Percentiles rank a stretch among this genome's conserved stretches.
Conservation (phyloP, 768 basidiomycete species). For the Rhodosporidiobolus odoratus region DNA sequence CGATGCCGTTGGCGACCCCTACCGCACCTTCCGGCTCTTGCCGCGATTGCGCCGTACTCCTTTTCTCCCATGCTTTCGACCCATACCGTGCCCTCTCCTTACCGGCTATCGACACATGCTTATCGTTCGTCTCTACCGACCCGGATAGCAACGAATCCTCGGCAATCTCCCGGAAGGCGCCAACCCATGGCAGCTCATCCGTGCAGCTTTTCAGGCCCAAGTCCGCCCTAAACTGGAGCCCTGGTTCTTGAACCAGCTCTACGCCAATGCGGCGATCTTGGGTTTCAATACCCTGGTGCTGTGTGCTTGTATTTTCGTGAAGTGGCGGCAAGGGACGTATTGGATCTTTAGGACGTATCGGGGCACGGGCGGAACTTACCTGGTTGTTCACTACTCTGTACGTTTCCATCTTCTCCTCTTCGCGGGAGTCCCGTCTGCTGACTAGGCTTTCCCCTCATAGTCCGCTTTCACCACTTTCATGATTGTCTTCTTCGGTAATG, state of each 20-base stretch:
- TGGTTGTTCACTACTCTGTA: conserved; percentile 24
- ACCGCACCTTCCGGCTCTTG: too few relatives aligned
- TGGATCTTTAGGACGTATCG: conserved; percentile 14
- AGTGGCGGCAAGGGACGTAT: neutral
- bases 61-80: too few relatives aligned
- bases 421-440: neutral
- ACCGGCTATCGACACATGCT: too few relatives aligned
- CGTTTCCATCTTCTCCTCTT: neutral
- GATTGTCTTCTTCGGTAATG: neutral
- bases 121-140: too few relatives aligned
- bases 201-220: neutral
- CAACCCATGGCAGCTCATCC: conserved; percentile 1
- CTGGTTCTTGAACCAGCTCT: conserved; percentile 14
- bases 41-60: neutral
- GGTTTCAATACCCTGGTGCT: neutral
- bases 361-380: conserved; percentile 7
- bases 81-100: too few relatives aligned
- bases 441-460: neutral
- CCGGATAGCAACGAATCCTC: neutral
- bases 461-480: neutral
- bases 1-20: too few relatives aligned
- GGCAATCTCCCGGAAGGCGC: conserved; percentile 1
- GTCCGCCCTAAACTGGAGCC: neutral
- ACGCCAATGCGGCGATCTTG: neutral
- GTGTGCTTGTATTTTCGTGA: too few relatives aligned